phyloP scores from a whole-genome alignment of 805 yeast genomes.

The Kodamaea laetipori region DNA sequence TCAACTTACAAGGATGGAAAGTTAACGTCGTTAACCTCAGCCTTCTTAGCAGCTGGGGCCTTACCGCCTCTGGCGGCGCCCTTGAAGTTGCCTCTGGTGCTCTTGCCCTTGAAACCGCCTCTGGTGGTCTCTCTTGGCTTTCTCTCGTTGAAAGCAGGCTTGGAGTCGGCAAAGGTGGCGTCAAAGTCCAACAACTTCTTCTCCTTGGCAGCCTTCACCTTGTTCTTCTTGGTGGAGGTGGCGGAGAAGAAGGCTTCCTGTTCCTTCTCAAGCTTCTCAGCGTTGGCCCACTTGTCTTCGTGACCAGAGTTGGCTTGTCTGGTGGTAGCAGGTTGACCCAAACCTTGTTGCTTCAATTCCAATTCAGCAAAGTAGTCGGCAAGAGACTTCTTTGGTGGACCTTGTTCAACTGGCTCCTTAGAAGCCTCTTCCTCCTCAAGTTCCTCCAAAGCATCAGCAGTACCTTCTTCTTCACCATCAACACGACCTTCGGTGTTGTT shows the following conservation, averaged over 20 bases:
- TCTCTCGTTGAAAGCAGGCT: conserved; percentile 32
- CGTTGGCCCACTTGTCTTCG: conserved; percentile 53
- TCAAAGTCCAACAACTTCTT: conserved; percentile 76
- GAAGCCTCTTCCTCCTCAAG: conserved; percentile 42
- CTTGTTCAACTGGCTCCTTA: conserved; percentile 48
- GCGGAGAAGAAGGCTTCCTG: conserved; percentile 61
- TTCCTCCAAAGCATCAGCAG: conserved; percentile 42
- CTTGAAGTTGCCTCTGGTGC: conserved; percentile 27
- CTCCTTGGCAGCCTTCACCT: conserved; percentile 77
- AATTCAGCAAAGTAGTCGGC: conserved; percentile 83
- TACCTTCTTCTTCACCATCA: conserved; percentile 60
- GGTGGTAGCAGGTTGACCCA: conserved; percentile 37
- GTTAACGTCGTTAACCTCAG: conserved; percentile 58
- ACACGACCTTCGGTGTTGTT: conserved; percentile 67
- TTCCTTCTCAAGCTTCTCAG: conserved; percentile 66
- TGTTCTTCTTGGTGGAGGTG: conserved; percentile 65
- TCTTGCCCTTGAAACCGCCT: conserved; percentile 17
- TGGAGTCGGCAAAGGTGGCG: conserved; percentile 67
- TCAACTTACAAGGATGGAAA: conserved; percentile 63
- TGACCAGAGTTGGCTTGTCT: conserved; percentile 60
- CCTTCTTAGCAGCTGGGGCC: conserved; percentile 33
- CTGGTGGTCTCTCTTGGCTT: conserved; percentile 17
- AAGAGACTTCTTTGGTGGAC: conserved; percentile 60
- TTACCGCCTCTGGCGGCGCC: conserved; percentile 29
- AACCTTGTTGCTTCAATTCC: conserved; percentile 43